phyloP scores from a whole-genome alignment of 2,329 filamentous ascomycete genomes.

The Xylariaceae sp. region DNA sequence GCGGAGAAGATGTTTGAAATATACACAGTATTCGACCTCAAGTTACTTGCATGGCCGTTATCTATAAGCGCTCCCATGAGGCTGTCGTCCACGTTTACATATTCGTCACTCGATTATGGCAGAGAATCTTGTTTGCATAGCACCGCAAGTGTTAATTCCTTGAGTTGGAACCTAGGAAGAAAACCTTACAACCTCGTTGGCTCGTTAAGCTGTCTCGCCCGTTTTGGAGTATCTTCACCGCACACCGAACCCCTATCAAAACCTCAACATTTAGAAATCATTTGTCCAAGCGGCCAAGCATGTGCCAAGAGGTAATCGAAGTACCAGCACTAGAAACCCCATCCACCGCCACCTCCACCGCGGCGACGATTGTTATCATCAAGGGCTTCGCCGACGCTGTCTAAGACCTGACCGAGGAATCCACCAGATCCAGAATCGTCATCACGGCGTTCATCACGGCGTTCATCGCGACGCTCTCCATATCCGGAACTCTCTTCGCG shows the following conservation, averaged over 20 bases:
- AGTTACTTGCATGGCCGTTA: not conserved
- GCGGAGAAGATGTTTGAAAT: slow-evolving; percentile 7
- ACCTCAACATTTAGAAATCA: slow-evolving; percentile 2
- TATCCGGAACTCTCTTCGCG: slow-evolving; percentile 13
- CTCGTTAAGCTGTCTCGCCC: slow-evolving; percentile 4
- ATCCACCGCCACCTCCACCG: slow-evolving; percentile 23
- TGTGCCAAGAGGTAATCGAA: slow-evolving; percentile 5
- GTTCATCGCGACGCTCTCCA: slow-evolving; percentile 10
- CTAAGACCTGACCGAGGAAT: slow-evolving; percentile 27
- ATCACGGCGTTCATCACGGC: slow-evolving; percentile 23
- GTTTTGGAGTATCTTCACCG: slow-evolving; percentile 21
- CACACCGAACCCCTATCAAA: slow-evolving; percentile 2
- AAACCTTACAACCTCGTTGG: slow-evolving; percentile 2
- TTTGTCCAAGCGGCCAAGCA: slow-evolving; percentile 2
- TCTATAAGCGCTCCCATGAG: not conserved
- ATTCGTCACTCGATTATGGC: slow-evolving; percentile 3
- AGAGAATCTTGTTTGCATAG: not conserved
- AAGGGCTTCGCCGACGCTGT: slow-evolving; percentile 28
- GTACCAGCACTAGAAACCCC: slow-evolving; percentile 23
- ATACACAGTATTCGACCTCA: not conserved
- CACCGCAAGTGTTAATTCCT: slow-evolving; percentile 8
- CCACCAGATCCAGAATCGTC: slow-evolving; percentile 27
- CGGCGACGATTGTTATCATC: slow-evolving; percentile 26
- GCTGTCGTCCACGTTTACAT: not conserved
- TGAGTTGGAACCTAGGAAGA: not conserved